phyloP scores from a whole-genome alignment of 768 basidiomycete genomes.

The Leccinum boreale region DNA sequence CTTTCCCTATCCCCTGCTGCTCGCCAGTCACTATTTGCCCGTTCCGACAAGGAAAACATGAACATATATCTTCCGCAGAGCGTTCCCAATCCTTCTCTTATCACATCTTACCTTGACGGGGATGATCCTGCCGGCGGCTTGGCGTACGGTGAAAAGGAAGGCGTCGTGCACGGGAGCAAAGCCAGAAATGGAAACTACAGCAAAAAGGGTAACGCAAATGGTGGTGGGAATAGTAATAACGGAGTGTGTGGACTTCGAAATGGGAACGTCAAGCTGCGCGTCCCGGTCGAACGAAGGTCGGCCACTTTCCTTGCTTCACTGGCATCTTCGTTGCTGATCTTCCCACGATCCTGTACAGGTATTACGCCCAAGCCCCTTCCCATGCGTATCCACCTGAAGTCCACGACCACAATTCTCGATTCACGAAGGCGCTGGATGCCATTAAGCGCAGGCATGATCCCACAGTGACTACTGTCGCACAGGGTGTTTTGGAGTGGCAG shows the following conservation, averaged over 20 bases:
- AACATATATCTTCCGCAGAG: constrained; percentile 16
- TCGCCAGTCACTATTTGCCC: constrained; percentile 12
- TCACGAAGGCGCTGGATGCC: constrained; percentile 80
- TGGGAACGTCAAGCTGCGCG: constrained; percentile 15
- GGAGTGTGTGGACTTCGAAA: constrained; percentile 14
- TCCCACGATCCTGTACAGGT: constrained; percentile 43
- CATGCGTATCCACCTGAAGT: constrained; percentile 88
- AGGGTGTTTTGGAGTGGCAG: constrained; percentile 97
- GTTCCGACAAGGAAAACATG: constrained; percentile 10
- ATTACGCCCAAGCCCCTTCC: constrained; percentile 74
- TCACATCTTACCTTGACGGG: constrained; percentile 29
- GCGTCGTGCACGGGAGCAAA: constrained; percentile 9
- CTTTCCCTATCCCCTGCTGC: constrained; percentile 14
- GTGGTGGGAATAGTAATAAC: constrained; percentile 14
- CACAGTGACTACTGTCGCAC: constrained; percentile 93
- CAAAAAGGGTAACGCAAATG: constrained; percentile 21
- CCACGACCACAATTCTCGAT: constrained; percentile 85
- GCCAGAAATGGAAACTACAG: constrained; percentile 6
- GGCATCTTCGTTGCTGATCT: neutral
- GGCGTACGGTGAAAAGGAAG: constrained; percentile 16
- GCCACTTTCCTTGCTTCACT: neutral
- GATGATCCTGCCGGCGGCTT: constrained; percentile 12
- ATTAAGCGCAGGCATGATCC: constrained; percentile 97
- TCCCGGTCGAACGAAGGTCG: constrained; percentile 17
- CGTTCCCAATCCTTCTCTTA: constrained; percentile 13